Percentiles rank a stretch among this genome's conserved stretches.
phyloP scores from a whole-genome alignment of 306 rosid genomes.

The Cucurbita pepo region DNA sequence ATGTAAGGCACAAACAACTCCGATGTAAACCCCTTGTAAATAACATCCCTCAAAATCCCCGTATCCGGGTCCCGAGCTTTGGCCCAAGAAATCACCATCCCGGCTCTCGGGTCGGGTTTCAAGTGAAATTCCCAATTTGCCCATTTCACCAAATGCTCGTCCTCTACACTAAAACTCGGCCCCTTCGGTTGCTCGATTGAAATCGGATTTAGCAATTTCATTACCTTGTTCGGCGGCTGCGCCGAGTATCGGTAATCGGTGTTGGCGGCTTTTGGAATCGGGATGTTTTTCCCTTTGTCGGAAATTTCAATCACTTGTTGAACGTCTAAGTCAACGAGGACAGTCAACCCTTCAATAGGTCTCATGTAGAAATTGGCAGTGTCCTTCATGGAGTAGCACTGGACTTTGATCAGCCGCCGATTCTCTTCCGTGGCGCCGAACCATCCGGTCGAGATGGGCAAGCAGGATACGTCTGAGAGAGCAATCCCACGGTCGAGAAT shows the following conservation, averaged over 20 bases:
- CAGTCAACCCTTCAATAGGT: slow-evolving; percentile 81
- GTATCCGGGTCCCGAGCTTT: slow-evolving; percentile 53
- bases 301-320: slow-evolving; percentile 37
- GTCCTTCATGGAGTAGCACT: slow-evolving; percentile 53
- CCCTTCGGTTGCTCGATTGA: slow-evolving; percentile 80
- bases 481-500: slow-evolving; percentile 42
- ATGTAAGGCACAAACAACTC: slow-evolving; percentile 82
- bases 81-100: slow-evolving; percentile 42
- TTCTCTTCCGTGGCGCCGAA: slow-evolving; percentile 40
- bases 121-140: slow-evolving; percentile 84
- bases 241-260: slow-evolving; percentile 62
- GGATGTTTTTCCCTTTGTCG: slow-evolving; percentile 44
- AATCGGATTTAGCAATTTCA: slow-evolving; percentile 42
- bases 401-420: slow-evolving; percentile 55
- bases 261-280: slow-evolving; percentile 45
- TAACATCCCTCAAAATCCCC: slow-evolving; percentile 42
- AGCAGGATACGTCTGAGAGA: slow-evolving; percentile 40
- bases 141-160: slow-evolving; percentile 61
- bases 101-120: slow-evolving; percentile 63
- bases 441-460: slow-evolving; percentile 76
- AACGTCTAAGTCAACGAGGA: slow-evolving; percentile 43
- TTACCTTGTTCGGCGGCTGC: slow-evolving; percentile 27
- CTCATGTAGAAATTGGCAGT: slow-evolving; percentile 84
- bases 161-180: slow-evolving; percentile 51
- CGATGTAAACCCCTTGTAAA: slow-evolving; percentile 71